phyloP scores from a whole-genome alignment of 306 rosid genomes.

The Trifolium repens region DNA sequence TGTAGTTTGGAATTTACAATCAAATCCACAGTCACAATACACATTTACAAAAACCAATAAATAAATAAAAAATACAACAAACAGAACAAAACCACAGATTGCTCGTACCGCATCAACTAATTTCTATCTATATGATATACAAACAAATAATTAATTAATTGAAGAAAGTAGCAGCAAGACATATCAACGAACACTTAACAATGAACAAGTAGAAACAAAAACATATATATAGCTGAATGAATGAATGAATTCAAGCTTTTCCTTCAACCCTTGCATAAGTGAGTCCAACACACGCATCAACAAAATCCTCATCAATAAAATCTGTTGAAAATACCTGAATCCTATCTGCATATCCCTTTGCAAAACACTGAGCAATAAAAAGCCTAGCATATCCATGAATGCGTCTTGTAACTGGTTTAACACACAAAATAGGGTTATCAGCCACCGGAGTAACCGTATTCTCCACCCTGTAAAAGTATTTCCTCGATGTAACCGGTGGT shows the following conservation, averaged over 20 bases:
- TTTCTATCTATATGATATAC: background rate
- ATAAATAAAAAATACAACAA: background rate
- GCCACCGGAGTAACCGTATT: slow-evolving; percentile 86
- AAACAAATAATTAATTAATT: background rate
- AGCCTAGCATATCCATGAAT: slow-evolving; percentile 72
- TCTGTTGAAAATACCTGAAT: slow-evolving; percentile 81
- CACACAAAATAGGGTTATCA: slow-evolving; percentile 79
- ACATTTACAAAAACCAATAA: slow-evolving; percentile 4
- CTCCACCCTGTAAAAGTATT: slow-evolving; percentile 87
- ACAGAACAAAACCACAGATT: background rate
- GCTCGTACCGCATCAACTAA: background rate
- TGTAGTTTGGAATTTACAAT: slow-evolving; percentile 12
- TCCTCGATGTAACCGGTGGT: slow-evolving; percentile 59
- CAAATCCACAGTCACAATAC: background rate
- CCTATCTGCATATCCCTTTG: slow-evolving; percentile 54
- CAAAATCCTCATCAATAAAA: slow-evolving; percentile 80
- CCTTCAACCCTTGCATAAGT: slow-evolving; percentile 79
- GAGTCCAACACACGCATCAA: slow-evolving; percentile 79
- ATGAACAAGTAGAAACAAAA: too few species aligned
- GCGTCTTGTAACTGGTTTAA: slow-evolving; percentile 74
- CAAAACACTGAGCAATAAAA: slow-evolving; percentile 68
- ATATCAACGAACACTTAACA: background rate
- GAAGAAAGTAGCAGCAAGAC: background rate
- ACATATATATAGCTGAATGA: background rate
- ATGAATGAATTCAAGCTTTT: slow-evolving; percentile 45